These are phyloP conservation scores for Xylaria scruposa DNA, from an alignment of 495 filamentous ascomycete species.

Conservation along the genomic window DNA sequence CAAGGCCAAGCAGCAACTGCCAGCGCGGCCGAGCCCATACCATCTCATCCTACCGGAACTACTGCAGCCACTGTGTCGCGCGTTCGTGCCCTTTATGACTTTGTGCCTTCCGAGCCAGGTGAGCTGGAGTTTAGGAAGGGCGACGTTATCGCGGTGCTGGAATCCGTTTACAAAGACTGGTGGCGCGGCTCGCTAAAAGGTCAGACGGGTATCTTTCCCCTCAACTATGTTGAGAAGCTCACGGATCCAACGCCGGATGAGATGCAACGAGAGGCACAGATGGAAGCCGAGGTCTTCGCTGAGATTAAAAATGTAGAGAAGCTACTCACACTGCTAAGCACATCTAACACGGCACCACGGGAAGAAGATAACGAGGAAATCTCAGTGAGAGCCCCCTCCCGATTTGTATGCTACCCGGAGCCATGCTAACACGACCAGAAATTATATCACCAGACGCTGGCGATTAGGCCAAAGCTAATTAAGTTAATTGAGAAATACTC, in stretches of 20 bases:
- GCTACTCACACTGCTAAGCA: conserved; percentile 89
- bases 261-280: conserved; percentile 92
- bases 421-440: conserved; percentile 54
- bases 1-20: conserved; percentile 37
- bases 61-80: conserved; percentile 97
- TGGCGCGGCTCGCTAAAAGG: conserved; percentile 96
- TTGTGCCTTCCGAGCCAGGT: conserved; percentile 89
- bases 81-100: conserved; percentile 93
- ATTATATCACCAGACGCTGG: conserved; percentile 90
- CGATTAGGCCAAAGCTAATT: conserved; percentile 95
- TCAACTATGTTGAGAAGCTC: conserved; percentile 98
- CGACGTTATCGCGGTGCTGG: conserved; percentile 95
- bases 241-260: conserved; percentile 94
- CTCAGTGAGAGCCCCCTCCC: conserved; percentile 60
- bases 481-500: conserved; percentile 99
- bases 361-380: conserved; percentile 93
- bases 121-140: conserved; percentile 96
- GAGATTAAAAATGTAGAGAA: conserved; percentile 99
- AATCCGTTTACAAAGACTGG: conserved; percentile 99
- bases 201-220: conserved; percentile 95
- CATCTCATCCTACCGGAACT: conserved; percentile 62
- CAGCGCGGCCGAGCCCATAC: conserved; percentile 38
- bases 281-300: conserved; percentile 97
- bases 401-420: neutral
- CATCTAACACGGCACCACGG: conserved; percentile 86